Percentiles rank a stretch among this genome's conserved stretches.
Evolutionary conservation across 345 rosid genomes (phyloP).

Genomic region (Acer negundo): DNA sequence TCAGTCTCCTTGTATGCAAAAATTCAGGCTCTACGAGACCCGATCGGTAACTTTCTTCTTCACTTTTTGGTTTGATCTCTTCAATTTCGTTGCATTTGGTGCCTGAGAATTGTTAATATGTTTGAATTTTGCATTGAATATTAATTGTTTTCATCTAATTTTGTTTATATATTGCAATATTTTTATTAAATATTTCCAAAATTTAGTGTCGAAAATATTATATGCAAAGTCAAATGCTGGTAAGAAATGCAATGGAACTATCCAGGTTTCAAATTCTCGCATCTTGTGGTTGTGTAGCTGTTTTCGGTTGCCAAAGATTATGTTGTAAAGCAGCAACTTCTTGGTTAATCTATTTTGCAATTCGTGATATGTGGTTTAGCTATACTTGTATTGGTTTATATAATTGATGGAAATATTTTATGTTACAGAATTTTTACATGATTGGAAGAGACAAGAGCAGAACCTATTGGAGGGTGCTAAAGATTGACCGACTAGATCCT

Average conservation of each 20-base stretch:
- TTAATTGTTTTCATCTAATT: background rate
- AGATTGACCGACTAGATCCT: slow-evolving; percentile 72
- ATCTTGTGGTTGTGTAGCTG: background rate
- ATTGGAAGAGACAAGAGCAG: slow-evolving; percentile 71
- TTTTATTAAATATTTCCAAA: background rate
- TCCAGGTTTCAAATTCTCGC: background rate
- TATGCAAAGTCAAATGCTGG: background rate
- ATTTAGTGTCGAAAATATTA: background rate
- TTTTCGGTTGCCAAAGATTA: too few relatives aligned
- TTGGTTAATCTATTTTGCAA: too few relatives aligned
- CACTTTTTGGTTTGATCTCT: slow-evolving; percentile 19
- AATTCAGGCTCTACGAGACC: slow-evolving; percentile 79
- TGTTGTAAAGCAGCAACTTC: background rate
- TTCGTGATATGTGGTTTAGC: background rate
- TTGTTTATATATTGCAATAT: background rate
- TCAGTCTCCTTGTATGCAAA: slow-evolving; percentile 49
- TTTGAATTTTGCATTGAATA: background rate
- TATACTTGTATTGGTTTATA: background rate
- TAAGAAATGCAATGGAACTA: background rate
- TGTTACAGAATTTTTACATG: slow-evolving; percentile 73
- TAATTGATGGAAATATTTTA: slow-evolving; percentile 3
- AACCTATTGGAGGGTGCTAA: slow-evolving; percentile 76
- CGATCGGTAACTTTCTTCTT: slow-evolving; percentile 50
- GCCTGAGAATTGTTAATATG: slow-evolving; percentile 1
- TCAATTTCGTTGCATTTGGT: background rate